Base-by-base conservation (phyloP, 768 basidiomycete genomes). In the Mycena vulgaris region DNA sequence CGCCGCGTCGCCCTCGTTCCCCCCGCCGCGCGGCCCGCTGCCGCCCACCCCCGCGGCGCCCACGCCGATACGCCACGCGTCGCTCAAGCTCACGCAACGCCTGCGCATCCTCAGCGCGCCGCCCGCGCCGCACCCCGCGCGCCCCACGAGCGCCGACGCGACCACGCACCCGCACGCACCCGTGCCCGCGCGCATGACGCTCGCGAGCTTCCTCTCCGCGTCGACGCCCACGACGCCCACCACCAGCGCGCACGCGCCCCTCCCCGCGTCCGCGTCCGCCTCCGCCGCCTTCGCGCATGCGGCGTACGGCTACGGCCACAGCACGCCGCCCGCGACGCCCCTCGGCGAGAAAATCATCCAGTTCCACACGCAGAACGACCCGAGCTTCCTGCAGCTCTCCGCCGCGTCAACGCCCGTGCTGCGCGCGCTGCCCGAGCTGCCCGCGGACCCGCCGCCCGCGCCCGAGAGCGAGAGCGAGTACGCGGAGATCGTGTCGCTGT, bases 41-140 rank as follows among this genome's bases (percentile, higher is more conserved):
- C 87, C 88, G 9, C 82, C 85, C 25, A 79, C 73, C 23, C 67
- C 53, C 25, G 51, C 59, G 37, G 70, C 68, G 57, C 72, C 75
- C 66, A 71, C 76, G 35, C 66, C 71, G 13, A 73, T 75, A 9
- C 81, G 84, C 8, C 79, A 82, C 51, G 72, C 85, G 3, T 89
- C 90, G 14, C 74, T 93, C 73, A 89, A 86, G 73, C 73, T 93
- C 71, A 89, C 86, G 72, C 89, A 89, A 70, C 91, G 93, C 37
- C 75, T 93, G 62, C 90, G 93, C 58, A 89, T 92, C 57, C 86
- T 90, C 58, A 93, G 91, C 75, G 85, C 90, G 5, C 91, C 91
- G 27, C 80, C 89, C 13, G 69, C 81, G 14, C 69, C 81, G 4
- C 65, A 78, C 14, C 75, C 55, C 28, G 8, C 63, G 73, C 66